Conservation (phyloP, 352 stramenopile genomes). For the Aphanomyces cochlioides region DNA sequence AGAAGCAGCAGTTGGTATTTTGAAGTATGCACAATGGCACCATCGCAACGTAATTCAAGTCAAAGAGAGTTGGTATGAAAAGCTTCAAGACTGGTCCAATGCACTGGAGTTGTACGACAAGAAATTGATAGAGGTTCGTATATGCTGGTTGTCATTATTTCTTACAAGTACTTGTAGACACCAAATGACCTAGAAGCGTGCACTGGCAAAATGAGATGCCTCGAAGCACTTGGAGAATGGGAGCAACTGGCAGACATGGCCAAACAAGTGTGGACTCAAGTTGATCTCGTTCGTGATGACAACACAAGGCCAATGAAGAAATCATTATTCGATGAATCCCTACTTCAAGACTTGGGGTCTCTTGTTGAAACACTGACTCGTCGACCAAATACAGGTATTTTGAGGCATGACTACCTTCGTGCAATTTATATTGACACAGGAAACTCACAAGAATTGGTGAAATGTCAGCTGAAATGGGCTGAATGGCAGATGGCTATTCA, state of each 20-base stretch:
- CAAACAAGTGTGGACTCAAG: slow-evolving; percentile 47
- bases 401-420: not conserved
- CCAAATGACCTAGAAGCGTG: slow-evolving; percentile 88
- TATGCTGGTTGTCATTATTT: not conserved
- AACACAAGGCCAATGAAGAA: slow-evolving; percentile 3
- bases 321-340: slow-evolving; percentile 1
- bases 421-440: not conserved
- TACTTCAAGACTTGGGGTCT: slow-evolving; percentile 69
- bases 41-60: slow-evolving; percentile 82
- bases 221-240: slow-evolving; percentile 96
- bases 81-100: slow-evolving; percentile 96
- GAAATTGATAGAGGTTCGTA: slow-evolving; percentile 46
- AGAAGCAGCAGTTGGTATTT: slow-evolving; percentile 95
- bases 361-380: slow-evolving; percentile 74
- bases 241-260: slow-evolving; percentile 89
- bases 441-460: slow-evolving; percentile 62
- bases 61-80: slow-evolving; percentile 96
- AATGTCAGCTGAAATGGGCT: slow-evolving; percentile 77
- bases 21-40: slow-evolving; percentile 90
- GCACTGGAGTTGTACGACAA: slow-evolving; percentile 92
- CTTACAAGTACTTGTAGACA: slow-evolving; percentile 1
- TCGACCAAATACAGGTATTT: slow-evolving; percentile 12
- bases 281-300: slow-evolving; percentile 35
- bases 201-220: slow-evolving; percentile 96
- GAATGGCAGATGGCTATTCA: slow-evolving; percentile 84